A percentile compares a stretch with the other conserved stretches of the same genome.
Conservation (phyloP, 306 rosid genomes). For the Medicago ruthenica region DNA sequence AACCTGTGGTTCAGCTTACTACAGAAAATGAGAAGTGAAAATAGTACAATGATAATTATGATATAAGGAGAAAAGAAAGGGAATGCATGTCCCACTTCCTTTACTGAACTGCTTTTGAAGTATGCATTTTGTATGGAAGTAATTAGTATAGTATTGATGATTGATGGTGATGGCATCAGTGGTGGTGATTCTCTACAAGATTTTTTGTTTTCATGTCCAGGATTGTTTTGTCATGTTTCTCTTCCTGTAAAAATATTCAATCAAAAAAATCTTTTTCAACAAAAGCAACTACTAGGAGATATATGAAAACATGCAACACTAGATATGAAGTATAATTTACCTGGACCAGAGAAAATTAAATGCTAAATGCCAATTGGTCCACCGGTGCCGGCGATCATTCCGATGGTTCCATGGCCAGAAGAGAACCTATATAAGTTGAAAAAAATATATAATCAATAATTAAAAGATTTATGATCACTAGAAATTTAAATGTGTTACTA, state of each 20-base stretch:
- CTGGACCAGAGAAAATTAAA: conserved; percentile 55
- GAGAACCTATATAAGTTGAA: conserved; percentile 64
- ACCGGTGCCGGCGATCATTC: conserved; percentile 81
- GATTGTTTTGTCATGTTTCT: conserved; percentile 53
- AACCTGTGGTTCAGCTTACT: conserved; percentile 79
- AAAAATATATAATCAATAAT: background rate
- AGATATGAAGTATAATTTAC: conserved; percentile 33
- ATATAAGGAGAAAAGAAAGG: conserved; percentile 45
- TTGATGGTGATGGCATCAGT: conserved; percentile 40
- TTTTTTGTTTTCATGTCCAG: conserved; percentile 41
- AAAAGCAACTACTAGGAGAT: background rate
- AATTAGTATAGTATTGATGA: conserved; percentile 71
- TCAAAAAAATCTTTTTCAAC: background rate
- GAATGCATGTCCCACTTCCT: conserved; percentile 75
- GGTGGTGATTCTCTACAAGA: conserved; percentile 71
- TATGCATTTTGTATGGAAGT: conserved; percentile 90
- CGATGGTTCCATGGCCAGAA: conserved; percentile 81
- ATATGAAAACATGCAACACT: background rate
- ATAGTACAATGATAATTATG: conserved; percentile 55
- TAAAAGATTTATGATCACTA: background rate
- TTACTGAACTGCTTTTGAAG: conserved; percentile 62
- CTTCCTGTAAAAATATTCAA: conserved; percentile 53
- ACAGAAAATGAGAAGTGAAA: conserved; percentile 58
- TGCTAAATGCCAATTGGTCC: conserved; percentile 91
- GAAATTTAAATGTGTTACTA: background rate